Evolutionary conservation across 192 early-diverging fungal species (phyloP), one percentile per base, ranked within the genome.

Genomic region (Geosiphon pyriformis): DNA sequence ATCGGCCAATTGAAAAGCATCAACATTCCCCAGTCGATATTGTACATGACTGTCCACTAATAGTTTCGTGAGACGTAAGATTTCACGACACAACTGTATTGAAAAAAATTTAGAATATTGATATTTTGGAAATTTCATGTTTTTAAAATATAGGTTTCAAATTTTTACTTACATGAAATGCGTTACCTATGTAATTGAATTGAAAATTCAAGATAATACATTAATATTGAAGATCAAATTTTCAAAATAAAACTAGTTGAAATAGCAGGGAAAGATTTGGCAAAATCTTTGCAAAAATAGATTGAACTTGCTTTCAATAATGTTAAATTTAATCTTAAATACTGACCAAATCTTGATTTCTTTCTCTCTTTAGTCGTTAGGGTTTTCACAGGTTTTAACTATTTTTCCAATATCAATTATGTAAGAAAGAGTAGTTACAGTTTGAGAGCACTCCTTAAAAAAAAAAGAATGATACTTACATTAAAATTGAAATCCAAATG

Each of bases 401-500:
- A n/a, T n/a, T n/a, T n/a, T n/a, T n/a, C n/a, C n/a, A n/a, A n/a
- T n/a, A n/a, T n/a, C n/a, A n/a, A n/a, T n/a, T n/a, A n/a, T n/a
- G n/a, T n/a, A n/a, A n/a, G n/a, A n/a, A n/a, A n/a, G n/a, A n/a
- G n/a, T n/a, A n/a, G n/a, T n/a, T n/a, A n/a, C n/a, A n/a, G n/a
- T n/a, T n/a, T n/a, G n/a, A n/a, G n/a, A n/a, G n/a, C n/a, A n/a
- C n/a, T n/a, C n/a, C n/a, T n/a, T n/a, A n/a, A n/a, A n/a, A n/a
- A n/a, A n/a, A n/a, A n/a, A n/a, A n/a, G n/a, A n/a, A n/a, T n/a
- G n/a, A n/a, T n/a, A n/a, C n/a, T n/a, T n/a, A n/a, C n/a, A 75
- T 96, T 98, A 73, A 99, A 99, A 83, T 99, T 99, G 80, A 95
- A 98, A 81, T 99, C 97, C 69, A 99, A 79, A 68, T 99, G 97